Conservation (phyloP, 305 asterid genomes). For the Fraxinus platypoda region DNA sequence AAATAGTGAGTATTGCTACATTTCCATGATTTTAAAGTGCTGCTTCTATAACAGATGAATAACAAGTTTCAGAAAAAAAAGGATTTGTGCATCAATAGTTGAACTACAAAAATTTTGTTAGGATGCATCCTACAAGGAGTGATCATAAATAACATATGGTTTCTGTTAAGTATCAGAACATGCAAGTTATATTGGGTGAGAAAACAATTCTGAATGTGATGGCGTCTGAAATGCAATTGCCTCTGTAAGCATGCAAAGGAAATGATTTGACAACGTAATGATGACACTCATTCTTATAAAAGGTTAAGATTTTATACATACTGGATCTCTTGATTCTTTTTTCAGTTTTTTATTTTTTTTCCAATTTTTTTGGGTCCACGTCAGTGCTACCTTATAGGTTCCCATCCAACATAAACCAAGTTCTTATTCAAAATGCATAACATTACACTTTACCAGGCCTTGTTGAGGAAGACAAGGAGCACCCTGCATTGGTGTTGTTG, state of each 20-base stretch:
- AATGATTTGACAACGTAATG: not conserved
- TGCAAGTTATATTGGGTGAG: conserved; percentile 14
- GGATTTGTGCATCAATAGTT: not conserved
- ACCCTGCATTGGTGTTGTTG: conserved; percentile 22
- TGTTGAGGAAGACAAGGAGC: conserved; percentile 22
- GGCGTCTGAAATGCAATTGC: conserved; percentile 21
- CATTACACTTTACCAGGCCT: conserved; percentile 22
- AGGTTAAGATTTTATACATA: not conserved
- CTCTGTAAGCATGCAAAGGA: conserved; percentile 21
- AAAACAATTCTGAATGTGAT: conserved; percentile 14
- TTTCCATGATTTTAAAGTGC: conserved; percentile 12
- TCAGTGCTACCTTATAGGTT: not conserved
- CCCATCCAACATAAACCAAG: not conserved
- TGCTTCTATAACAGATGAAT: conserved; percentile 6
- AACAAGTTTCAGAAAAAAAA: not conserved
- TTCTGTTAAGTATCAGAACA: conserved; percentile 16
- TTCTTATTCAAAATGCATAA: not conserved
- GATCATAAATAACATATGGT: not conserved
- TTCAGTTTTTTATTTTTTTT: not conserved
- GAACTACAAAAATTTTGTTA: not conserved
- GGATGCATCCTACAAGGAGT: not conserved
- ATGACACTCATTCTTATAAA: not conserved
- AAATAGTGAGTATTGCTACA: conserved; percentile 1
- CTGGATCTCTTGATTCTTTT: not conserved
- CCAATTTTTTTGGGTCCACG: not conserved